Evolutionary conservation across 2,329 filamentous ascomycete genomes (phyloP), one percentile per base, ranked within the genome.

Genomic region (Phialophora verrucosa): DNA sequence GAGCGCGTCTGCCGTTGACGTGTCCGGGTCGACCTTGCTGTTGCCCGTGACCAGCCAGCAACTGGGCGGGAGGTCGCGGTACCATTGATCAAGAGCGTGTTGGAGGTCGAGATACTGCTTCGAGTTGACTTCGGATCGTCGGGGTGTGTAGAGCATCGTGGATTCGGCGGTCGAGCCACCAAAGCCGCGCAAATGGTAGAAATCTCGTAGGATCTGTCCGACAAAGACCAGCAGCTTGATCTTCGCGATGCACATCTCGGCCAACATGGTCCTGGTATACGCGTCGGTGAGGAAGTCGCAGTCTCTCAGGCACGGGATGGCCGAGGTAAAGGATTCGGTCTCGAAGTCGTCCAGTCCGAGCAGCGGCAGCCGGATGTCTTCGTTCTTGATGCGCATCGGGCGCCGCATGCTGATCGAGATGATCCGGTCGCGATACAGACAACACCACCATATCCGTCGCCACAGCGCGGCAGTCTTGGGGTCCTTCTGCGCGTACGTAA

Each of bases 361-460:
- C 32, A 51, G 50, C 31, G 66, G 20, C 2, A 70, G 61, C 23
- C 58, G 59, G 56, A 65, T 59, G 20, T 66, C 75, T 74, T 95
- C 92, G 68, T 93, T 90, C 83, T 96, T 96, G 79, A 97, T 94
- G 60, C 93, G 86, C 44, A 93, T 96, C 6, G 93, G 93, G 61
- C 93, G 87, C 66, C 94, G 88, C 93, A 97, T 97, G 64, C 93
- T 93, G 14, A 97, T 82, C 1, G 94, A 93, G 69, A 97, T 93
- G 50, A 97, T 84, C 59, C 93, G 90, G 78, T 98, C 94, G 61
- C 93, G 89, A 87, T 96, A 96, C 75, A 96, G 96, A 69, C 91
- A 96, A 44, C 91, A 96, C 94, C 94, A 98, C 93, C 93, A 98
- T 71, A 97, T 94, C 80, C 96, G 97, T 90, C 93, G 96, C 63